Percentiles rank a stretch among this genome's conserved stretches.
Conservation (phyloP, 2,329 filamentous ascomycete genomes). For the Torrubiellomyces zombiae region DNA sequence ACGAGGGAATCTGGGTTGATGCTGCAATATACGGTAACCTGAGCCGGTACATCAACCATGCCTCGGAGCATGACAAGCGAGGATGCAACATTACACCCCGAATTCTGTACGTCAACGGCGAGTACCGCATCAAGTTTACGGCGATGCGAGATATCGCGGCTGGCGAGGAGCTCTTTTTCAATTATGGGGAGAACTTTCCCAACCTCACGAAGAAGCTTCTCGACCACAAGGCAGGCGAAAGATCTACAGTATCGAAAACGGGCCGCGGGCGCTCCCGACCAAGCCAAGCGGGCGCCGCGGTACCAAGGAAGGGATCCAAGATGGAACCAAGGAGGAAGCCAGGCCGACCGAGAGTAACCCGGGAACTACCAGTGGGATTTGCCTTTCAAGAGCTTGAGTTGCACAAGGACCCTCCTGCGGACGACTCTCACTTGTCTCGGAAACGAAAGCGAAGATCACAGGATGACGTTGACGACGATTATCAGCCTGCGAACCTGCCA, state of each 20-base stretch:
- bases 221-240: conserved; percentile 19
- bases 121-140: conserved; percentile 60
- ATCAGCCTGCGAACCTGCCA: too few species aligned
- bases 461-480: conserved; percentile 13
- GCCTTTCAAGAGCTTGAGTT: conserved; percentile 5
- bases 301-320: conserved; percentile 10
- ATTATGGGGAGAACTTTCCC: conserved; percentile 57
- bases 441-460: conserved; percentile 14
- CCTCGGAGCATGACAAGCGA: conserved; percentile 30
- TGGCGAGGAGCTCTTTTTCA: conserved; percentile 67
- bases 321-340: conserved; percentile 10
- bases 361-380: conserved; percentile 7
- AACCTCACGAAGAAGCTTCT: conserved; percentile 33
- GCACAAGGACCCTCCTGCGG: too few species aligned
- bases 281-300: conserved; percentile 5
- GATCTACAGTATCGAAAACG: too few species aligned
- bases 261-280: too few species aligned
- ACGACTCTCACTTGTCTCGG: conserved; percentile 5
- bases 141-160: conserved; percentile 48
- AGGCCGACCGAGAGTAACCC: conserved; percentile 4
- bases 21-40: conserved; percentile 65
- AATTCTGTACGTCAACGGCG: conserved; percentile 57
- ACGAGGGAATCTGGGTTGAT: conserved; percentile 53
- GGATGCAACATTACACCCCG: conserved; percentile 47
- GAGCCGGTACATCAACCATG: conserved; percentile 71